These are phyloP conservation scores for Tilletia walkeri DNA, from an alignment of 1,284 basidiomycete species.

Conservation along the genomic window DNA sequence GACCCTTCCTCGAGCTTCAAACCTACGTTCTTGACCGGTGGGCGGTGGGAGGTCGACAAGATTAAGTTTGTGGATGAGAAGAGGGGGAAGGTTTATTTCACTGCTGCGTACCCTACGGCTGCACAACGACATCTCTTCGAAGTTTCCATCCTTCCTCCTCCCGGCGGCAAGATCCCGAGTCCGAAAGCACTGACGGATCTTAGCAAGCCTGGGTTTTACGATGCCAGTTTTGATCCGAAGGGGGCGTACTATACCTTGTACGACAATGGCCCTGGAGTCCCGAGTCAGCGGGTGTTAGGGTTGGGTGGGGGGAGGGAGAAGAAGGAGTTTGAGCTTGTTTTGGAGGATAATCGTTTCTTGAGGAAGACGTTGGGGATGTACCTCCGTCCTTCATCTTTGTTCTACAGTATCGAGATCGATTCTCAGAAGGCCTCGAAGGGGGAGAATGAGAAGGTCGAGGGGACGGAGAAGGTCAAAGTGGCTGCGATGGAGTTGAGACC, in stretches of 20 bases:
- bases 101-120: constrained; percentile 77
- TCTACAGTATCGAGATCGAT: constrained; percentile 38
- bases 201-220: constrained; percentile 66
- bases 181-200: constrained; percentile 70
- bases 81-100: constrained; percentile 76
- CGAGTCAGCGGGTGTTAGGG: constrained; percentile 78
- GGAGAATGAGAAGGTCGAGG: neutral
- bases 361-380: constrained; percentile 71
- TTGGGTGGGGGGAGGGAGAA: constrained; percentile 58
- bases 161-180: constrained; percentile 28
- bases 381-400: constrained; percentile 69
- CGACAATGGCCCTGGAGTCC: constrained; percentile 78
- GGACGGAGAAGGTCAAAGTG: constrained; percentile 62
- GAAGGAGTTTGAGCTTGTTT: constrained; percentile 60
- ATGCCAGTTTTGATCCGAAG: constrained; percentile 51
- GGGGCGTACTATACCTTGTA: constrained; percentile 71
- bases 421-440: neutral
- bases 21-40: constrained; percentile 69
- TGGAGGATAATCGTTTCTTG: constrained; percentile 72
- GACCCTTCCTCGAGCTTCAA: constrained; percentile 23
- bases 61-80: constrained; percentile 72
- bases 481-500: constrained; percentile 87
- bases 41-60: constrained; percentile 81
- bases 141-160: constrained; percentile 22
- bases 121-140: constrained; percentile 77